Evolutionary conservation across 2,329 filamentous ascomycete genomes (phyloP).

Genomic region (Alternaria sp.): DNA sequence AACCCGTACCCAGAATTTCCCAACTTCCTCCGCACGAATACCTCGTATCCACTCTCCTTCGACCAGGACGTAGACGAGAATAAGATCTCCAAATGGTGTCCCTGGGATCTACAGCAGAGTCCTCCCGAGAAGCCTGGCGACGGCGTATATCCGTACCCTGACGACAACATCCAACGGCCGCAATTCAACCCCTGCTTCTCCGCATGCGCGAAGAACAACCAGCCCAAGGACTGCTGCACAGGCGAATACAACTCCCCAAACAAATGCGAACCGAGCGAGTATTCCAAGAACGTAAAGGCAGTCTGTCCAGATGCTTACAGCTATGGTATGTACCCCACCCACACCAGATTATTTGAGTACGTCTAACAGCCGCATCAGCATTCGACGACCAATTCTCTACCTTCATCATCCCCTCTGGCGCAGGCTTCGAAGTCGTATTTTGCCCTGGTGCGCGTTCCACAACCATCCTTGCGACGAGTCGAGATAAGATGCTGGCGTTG

Average conservation of each 20-base stretch:
- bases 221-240: conserved; percentile 75
- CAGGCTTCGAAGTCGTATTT: conserved; percentile 79
- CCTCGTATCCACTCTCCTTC: conserved; percentile 70
- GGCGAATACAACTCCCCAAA: conserved; percentile 69
- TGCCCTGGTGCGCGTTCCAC: conserved; percentile 68
- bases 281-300: conserved; percentile 72
- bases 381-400: conserved; percentile 64
- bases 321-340: conserved; percentile 62
- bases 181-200: conserved; percentile 79
- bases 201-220: conserved; percentile 73
- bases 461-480: conserved; percentile 53
- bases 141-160: conserved; percentile 80
- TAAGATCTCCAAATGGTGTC: conserved; percentile 74
- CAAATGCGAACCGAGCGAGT: conserved; percentile 70
- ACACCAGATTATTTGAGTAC: not conserved
- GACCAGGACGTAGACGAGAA: conserved; percentile 65
- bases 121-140: conserved; percentile 73
- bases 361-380: conserved; percentile 40
- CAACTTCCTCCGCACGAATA: conserved; percentile 65
- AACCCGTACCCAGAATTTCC: conserved; percentile 60
- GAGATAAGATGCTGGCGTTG: conserved; percentile 42
- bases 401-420: conserved; percentile 67
- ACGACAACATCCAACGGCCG: conserved; percentile 73
- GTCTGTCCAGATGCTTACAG: conserved; percentile 87
- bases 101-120: conserved; percentile 75